Percentiles rank a stretch among this genome's conserved stretches.
Conservation (phyloP, 192 early-diverging fungal genomes). For the Chytriomyces hyalinus region DNA sequence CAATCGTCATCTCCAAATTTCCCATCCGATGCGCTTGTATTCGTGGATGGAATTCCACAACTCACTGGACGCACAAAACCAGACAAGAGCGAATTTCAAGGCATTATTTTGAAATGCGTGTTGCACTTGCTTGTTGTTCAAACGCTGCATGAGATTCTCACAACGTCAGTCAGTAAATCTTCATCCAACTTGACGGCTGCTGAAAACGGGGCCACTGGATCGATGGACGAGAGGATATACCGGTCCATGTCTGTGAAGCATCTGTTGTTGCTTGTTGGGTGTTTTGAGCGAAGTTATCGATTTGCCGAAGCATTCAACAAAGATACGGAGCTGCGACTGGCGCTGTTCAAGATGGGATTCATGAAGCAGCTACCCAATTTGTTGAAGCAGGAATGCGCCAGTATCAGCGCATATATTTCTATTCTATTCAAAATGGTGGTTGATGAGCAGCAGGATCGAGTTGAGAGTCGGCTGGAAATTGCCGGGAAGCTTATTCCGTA, state of each 20-base stretch:
- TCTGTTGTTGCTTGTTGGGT: constrained; percentile 77
- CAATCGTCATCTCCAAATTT: not conserved
- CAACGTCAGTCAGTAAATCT: constrained; percentile 28
- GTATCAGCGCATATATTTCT: constrained; percentile 57
- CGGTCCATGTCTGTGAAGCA: constrained; percentile 58
- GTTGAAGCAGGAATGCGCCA: constrained; percentile 78
- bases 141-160: constrained; percentile 78
- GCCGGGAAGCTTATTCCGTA: constrained; percentile 60
- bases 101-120: constrained; percentile 88
- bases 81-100: constrained; percentile 76
- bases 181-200: not conserved
- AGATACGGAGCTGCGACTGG: constrained; percentile 70
- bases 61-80: constrained; percentile 37
- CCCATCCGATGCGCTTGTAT: not conserved
- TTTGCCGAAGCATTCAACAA: constrained; percentile 83
- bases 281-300: constrained; percentile 76
- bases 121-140: constrained; percentile 87
- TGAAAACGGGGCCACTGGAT: not conserved
- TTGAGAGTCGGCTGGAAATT: constrained; percentile 52
- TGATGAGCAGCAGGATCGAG: constrained; percentile 47
- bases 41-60: constrained; percentile 15
- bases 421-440: constrained; percentile 70
- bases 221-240: constrained; percentile 55
- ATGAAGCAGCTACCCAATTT: constrained; percentile 86
- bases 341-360: constrained; percentile 75